A percentile compares a stretch with the other conserved stretches of the same genome.
These are phyloP conservation scores for Echinosophora koreensis DNA, from an alignment of 306 rosid species.

Conservation along the genomic window DNA sequence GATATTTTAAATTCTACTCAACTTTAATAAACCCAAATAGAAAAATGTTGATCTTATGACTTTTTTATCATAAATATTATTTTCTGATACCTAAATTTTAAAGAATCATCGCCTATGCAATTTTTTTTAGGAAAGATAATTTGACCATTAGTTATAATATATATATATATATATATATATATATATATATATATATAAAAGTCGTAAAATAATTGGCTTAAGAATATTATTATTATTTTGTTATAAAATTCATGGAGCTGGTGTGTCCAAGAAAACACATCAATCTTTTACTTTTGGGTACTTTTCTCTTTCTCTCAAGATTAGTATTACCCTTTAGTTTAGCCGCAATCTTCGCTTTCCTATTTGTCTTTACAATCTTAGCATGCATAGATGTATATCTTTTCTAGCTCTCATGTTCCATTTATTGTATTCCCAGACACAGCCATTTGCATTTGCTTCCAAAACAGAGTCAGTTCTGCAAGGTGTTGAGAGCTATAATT, in stretches of 20 bases:
- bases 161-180: no score
- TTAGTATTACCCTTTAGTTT: conserved; percentile 16
- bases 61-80: no score
- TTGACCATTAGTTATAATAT: no score
- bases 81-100: no score
- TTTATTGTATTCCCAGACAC: not conserved
- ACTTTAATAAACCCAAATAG: conserved; percentile 16
- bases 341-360: conserved; percentile 33
- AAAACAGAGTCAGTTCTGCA: no score
- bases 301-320: not conserved
- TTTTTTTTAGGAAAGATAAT: no score
- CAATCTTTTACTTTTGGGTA: conserved; percentile 19
- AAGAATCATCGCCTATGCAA: no score
- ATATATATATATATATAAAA: no score
- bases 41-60: no score
- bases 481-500: no score
- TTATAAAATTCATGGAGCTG: conserved; percentile 39
- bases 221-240: not conserved
- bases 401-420: not conserved
- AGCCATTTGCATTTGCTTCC: not conserved
- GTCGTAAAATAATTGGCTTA: no score
- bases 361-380: not conserved
- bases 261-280: conserved; percentile 35
- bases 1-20: not conserved
- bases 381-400: not conserved